Evolutionary conservation across 1,139 yeast species (phyloP), one percentile per base, ranked within the genome.

Genomic region (Arxiozyma bovina): DNA sequence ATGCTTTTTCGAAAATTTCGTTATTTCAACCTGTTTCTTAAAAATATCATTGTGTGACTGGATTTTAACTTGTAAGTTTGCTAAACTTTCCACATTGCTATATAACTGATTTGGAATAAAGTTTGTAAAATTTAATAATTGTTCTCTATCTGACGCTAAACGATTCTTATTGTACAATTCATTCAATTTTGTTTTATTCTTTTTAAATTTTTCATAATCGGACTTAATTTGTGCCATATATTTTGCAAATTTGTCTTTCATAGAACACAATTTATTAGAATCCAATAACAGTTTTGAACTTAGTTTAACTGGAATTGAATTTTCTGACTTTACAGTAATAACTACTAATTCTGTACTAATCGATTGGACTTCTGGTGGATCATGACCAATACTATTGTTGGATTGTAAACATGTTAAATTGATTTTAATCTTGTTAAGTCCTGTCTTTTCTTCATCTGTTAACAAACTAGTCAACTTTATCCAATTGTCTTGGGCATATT

Each of bases 281-380:
- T 61, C 57, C 55, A 61, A 46, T 25, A 70, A 56, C 20, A 66
- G 47, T 20, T 63, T 58, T 1, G 67, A 53, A 45, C 67, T 66
- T 42, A 71, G 55, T 23, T 66, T 63, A 8, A 71, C 59, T 3
- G 75, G 74, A 41, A 70, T 65, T 0, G 71, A 63, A 53, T 64
- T 63, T 21, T 68, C 68, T 0, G 75, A 67, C 18, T 64, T 63
- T 1, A 65, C 57, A 1, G 72, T 67, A 7, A 68, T 60, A 12
- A 60, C 56, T 9, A 66, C 50, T 18, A 68, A 56, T 48, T 66
- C 67, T 4, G 68, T 61, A 2, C 61, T 50, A 1, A 67, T 59
- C 2, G 62, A 50, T 23, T 60, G 61, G n/a, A 67, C 58, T 45
- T 61, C 63, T 5, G 70, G 70, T 11, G 69, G 70, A 40, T 51